Base-by-base conservation (phyloP, 2,329 filamentous ascomycete species). In the Trichoderma oligosporum region DNA sequence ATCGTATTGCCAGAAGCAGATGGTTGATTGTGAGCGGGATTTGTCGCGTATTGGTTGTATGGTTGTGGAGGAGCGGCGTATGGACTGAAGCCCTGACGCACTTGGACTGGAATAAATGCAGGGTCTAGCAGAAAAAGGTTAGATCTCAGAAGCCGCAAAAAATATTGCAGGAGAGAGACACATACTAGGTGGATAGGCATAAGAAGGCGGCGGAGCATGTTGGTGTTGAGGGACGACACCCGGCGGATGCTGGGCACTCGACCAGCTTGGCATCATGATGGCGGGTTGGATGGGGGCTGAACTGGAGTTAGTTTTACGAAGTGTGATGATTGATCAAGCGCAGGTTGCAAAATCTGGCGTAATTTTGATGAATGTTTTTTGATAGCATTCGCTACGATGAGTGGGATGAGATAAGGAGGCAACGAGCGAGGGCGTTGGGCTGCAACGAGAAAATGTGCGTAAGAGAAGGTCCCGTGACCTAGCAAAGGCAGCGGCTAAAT, bases 101-200 rank as follows among this genome's bases (percentile, higher is more conserved):
- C 82, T 72, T 81, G 77, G 61, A 86, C 83, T 62, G 82, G 74
- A 60, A 81, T 84, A 65, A 81, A 86, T 60, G 83, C 82, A 65
- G 81, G 78, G 62, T 77, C 75, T 73, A 56, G n/a, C 6, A n/a
- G n/a, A 27, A 33, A n/a, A 11, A 31, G 31, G 60, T 73, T 61
- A 73, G 68, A 16, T 1, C 22, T 48, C 42, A 38, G 14, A 35
- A 41, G 14, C 25, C 42, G 29, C 41, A 36, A 53, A 11, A 29
- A 4, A 14, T 11, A 38, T 9, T 20, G 31, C 0, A 8, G 42
- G 58, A 48, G 29, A 48, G 25, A 51, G 47, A 39, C 58, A 70
- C 73, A 61, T 66, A 75, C 73, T 73, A 56, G 70, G 62, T 60
- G 70, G 67, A 61, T 76, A 77, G 53, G 70, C 67, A 61, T 74